Evolutionary conservation across 2,329 filamentous ascomycete genomes (phyloP), one percentile per base, ranked within the genome.

Genomic region (Exophiala calicioides): DNA sequence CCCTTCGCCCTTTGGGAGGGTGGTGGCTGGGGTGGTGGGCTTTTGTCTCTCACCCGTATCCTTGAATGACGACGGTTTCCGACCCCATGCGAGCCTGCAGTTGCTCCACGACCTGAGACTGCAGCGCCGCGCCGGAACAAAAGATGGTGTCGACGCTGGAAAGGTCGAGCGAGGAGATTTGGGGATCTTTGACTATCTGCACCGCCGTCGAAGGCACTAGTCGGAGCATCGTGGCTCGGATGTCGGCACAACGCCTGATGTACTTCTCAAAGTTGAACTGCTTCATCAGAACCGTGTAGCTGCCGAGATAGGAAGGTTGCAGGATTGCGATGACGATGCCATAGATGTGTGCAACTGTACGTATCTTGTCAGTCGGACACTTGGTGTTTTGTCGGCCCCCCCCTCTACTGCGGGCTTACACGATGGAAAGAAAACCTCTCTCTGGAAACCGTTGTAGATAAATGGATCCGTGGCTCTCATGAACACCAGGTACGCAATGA

Each of bases 391-490:
- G n/a, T n/a, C n/a, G n/a, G n/a, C n/a, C n/a, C n/a, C n/a, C n/a
- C n/a, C n/a, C n/a, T n/a, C n/a, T n/a, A 31, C 10, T 5, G 12
- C 9, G n/a, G 9, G 16, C 40, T 43, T 34, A 35, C 40, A 43
- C 16, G 27, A 30, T 13, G 30, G 13, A 18, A 33, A 43, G 18
- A 43, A 43, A n/a, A 43, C 40, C 31, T 43, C 40, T 23, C 40
- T 20, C 2, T 34, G 13, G 6, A 18, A 20, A 19, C 13, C 27
- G 34, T 43, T 43, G 12, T 43, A 20, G 13, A 31, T 19, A 16
- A 19, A 12, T n/a, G 34, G 34, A 21, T 37, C 19, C 7, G 34
- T 20, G 13, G 15, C 18, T 20, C 34, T 19, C 2, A 20, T 21
- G 23, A 20, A 19, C 20, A 37, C 16, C n/a, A 37, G 34, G 20